Base-by-base conservation (phyloP, 306 rosid genomes). In the Pyrus betulifolia region DNA sequence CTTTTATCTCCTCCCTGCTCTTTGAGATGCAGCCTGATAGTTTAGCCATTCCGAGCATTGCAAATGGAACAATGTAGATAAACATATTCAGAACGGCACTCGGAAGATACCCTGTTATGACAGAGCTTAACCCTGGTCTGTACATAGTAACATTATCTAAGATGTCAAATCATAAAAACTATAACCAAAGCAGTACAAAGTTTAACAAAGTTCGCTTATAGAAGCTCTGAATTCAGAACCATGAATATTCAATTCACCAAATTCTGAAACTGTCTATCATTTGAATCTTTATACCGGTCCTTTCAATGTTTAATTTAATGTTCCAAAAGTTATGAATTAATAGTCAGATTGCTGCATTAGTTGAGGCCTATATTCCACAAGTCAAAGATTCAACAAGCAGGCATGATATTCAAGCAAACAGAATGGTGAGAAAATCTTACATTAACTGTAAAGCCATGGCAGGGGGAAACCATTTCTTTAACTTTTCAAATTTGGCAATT, bases 381-480 rank as follows among this genome's bases (percentile, higher is more conserved):
- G 21, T 35, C 40, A 28, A 45, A 6, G 21, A 42, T 54, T 63
- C 27, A 52, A 58, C 4, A 25, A 46, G 31, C 22, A 66, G 18
- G 31, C 73, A 25, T 17, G 8, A 64, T 17, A 66, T 22, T 27
- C 35, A 40, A 65, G 67, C 52, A 59, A 76, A 64, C 17, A 67
- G 62, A n/a, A 57, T 0, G 23, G 3, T 5, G 10, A 52, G 22
- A 42, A 65, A 86, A 72, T 76, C 89, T 87, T 78, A 94, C 97
- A 94, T 90, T 69, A 88, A 84, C 79, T 90, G 82, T 81, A 94
- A 75, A 78, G 89, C 98, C 96, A 86, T 83, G 80, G 84, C 95
- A 1, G 98, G 98, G 64, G 98, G 98, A 82, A 94, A 92, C 97
- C 98, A 92, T 81, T 86, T 90, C 83, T 87, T 90, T 71, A 94